Base-by-base conservation (phyloP, 768 basidiomycete genomes). In the Boletus sp. region DNA sequence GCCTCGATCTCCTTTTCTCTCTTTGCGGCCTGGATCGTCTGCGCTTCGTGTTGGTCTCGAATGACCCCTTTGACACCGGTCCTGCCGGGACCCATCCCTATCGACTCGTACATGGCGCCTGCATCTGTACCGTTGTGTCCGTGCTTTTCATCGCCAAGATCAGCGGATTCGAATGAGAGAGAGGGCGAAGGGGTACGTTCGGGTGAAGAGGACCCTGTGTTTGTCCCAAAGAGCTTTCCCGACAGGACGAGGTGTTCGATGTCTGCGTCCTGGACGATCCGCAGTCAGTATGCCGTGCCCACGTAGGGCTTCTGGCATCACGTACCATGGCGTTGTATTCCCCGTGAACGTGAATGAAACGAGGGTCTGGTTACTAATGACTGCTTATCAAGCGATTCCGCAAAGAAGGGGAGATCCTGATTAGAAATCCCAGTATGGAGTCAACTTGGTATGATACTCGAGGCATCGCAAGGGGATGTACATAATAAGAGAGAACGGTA, bases 1-100 rank as follows among this genome's bases (percentile, higher is more conserved):
- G 76, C 79, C 34, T 81, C 77, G 32, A 83, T 66, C 51, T 88
- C 84, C 17, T 69, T 72, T 5, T 75, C 75, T 11, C 75, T 75
- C 58, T 79, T 81, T 25, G 79, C 77, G n/a, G 80, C 78, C 47
- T 79, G 75, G 21, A 83, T 65, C 47, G 75, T 70, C 23, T 74
- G 77, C 4, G 88, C 88, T 64, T 93, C 91, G 54, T 84, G 76
- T 30, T 83, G 79, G 70, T 93, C 91, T 27, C 90, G 81, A 53
- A 93, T 88, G 54, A 93, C 91, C 25, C 91, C 90, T 61, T 93
- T 93, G 44, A 93, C 91, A 21, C 91, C 91, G 6, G 91, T 93
- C 27, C 91, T 78, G 5, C 90, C 90, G 10, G 88, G 88, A 4
- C 86, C 88, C 87, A 92, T 88, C 9, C 91, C 89, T 47, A 92